Conservation (phyloP, 2,329 filamentous ascomycete species). For the Penicillium corylophilum region DNA sequence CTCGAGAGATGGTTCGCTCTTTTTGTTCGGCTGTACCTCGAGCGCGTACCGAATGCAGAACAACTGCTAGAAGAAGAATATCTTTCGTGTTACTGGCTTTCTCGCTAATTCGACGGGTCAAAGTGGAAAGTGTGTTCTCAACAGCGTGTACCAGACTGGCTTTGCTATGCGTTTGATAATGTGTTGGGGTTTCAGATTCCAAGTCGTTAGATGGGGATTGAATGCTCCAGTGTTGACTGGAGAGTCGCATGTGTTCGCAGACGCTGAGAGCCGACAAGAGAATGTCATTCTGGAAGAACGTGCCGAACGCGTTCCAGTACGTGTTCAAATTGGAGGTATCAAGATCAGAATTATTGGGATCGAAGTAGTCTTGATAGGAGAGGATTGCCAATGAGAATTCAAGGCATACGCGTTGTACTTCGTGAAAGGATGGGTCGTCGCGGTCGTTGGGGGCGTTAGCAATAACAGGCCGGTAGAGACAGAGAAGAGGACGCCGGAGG, state of each 20-base stretch:
- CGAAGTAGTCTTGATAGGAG: slow-evolving; percentile 34
- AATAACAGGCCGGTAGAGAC: slow-evolving; percentile 28
- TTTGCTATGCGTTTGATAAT: slow-evolving; percentile 16
- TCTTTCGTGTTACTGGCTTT: slow-evolving; percentile 32
- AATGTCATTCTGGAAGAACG: slow-evolving; percentile 30
- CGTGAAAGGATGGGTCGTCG: slow-evolving; percentile 15
- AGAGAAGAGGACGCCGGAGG: slow-evolving; percentile 30
- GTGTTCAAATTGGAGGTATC: slow-evolving; percentile 21
- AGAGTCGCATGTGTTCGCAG: slow-evolving; percentile 30
- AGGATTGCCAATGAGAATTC: slow-evolving; percentile 28
- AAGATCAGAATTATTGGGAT: slow-evolving; percentile 29
- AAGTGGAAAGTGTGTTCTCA: slow-evolving; percentile 30
- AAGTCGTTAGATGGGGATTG: neutral
- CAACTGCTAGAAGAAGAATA: slow-evolving; percentile 29
- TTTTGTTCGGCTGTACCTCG: slow-evolving; percentile 27
- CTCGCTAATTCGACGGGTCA: slow-evolving; percentile 27
- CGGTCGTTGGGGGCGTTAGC: slow-evolving; percentile 5
- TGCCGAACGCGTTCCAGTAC: slow-evolving; percentile 31
- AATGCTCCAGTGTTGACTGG: neutral
- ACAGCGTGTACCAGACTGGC: slow-evolving; percentile 27
- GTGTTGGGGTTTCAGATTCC: neutral
- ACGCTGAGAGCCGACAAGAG: slow-evolving; percentile 31
- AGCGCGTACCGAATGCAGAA: slow-evolving; percentile 29
- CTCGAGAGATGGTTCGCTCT: slow-evolving; percentile 26
- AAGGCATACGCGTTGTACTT: slow-evolving; percentile 23